Evolutionary conservation across 1,284 basidiomycete species (phyloP).

Genomic region (Papiliotrema flavescens): DNA sequence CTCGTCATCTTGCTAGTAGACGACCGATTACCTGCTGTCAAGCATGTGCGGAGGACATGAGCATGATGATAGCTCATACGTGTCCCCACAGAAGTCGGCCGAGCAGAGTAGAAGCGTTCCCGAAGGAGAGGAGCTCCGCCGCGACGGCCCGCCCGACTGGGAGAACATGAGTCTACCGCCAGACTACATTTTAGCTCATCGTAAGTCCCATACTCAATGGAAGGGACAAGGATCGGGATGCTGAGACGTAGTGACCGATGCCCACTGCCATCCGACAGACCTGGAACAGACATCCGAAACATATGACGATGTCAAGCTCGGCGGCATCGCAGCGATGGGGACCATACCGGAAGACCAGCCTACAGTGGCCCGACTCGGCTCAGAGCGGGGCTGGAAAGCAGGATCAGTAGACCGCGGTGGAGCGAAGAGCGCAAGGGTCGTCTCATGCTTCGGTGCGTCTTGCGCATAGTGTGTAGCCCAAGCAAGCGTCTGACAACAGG

Average conservation of each 20-base stretch:
- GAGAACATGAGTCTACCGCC: background rate
- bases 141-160: constrained; percentile 26
- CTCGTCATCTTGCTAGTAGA: too few relatives aligned
- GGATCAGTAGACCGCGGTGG: background rate
- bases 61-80: background rate
- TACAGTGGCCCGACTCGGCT: constrained; percentile 24
- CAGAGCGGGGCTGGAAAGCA: constrained; percentile 11
- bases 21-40: too few relatives aligned
- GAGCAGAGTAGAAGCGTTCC: too few relatives aligned
- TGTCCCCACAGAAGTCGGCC: background rate
- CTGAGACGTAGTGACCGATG: constrained; percentile 41
- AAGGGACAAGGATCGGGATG: too few relatives aligned
- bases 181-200: background rate
- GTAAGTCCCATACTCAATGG: background rate
- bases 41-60: too few relatives aligned
- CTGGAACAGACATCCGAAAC: constrained; percentile 15
- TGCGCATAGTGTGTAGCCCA: background rate
- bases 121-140: background rate
- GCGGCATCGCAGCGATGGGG: constrained; percentile 44
- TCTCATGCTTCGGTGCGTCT: constrained; percentile 47
- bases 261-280: constrained; percentile 51
- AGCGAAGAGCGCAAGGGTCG: constrained; percentile 17
- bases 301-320: constrained; percentile 31
- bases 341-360: constrained; percentile 39
- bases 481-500: constrained; percentile 28